Conservation (phyloP, 2,329 filamentous ascomycete genomes). For the Xylariaceae sp. region DNA sequence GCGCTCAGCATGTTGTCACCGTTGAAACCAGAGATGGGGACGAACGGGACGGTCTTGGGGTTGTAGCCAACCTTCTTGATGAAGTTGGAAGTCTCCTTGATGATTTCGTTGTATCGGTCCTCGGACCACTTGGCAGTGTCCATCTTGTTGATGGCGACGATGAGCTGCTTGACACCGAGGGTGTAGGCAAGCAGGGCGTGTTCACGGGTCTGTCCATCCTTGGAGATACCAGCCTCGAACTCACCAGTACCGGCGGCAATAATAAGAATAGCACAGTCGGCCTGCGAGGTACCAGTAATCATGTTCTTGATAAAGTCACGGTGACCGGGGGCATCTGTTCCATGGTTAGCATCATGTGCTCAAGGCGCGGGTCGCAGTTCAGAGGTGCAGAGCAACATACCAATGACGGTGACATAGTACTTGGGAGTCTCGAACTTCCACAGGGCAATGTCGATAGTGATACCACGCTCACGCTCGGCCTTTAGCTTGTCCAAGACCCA, state of each 20-base stretch:
- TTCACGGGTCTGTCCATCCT: conserved; percentile 99
- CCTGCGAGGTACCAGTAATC: conserved; percentile 99
- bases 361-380: neutral
- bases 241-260: conserved; percentile 99
- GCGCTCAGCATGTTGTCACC: conserved; percentile 98
- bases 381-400: conserved; percentile 52
- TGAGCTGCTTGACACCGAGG: conserved; percentile 99
- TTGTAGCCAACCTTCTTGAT: conserved; percentile 99
- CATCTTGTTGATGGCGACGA: conserved; percentile 99
- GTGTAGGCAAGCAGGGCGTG: conserved; percentile 99
- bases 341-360: conserved; percentile 22
- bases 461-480: conserved; percentile 99
- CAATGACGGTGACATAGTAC: conserved; percentile 98
- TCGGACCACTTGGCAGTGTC: conserved; percentile 99
- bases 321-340: conserved; percentile 89
- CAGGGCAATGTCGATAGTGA: conserved; percentile 99
- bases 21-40: conserved; percentile 99
- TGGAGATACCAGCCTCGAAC: conserved; percentile 99
- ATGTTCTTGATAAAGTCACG: conserved; percentile 99
- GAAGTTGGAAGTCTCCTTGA: conserved; percentile 99
- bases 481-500: conserved; percentile 99
- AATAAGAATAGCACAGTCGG: conserved; percentile 99
- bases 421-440: conserved; percentile 99
- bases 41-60: conserved; percentile 97
- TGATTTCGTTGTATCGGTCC: conserved; percentile 96